Conservation (phyloP, 1,139 yeast species). For the Blastobotrys persicus region DNA sequence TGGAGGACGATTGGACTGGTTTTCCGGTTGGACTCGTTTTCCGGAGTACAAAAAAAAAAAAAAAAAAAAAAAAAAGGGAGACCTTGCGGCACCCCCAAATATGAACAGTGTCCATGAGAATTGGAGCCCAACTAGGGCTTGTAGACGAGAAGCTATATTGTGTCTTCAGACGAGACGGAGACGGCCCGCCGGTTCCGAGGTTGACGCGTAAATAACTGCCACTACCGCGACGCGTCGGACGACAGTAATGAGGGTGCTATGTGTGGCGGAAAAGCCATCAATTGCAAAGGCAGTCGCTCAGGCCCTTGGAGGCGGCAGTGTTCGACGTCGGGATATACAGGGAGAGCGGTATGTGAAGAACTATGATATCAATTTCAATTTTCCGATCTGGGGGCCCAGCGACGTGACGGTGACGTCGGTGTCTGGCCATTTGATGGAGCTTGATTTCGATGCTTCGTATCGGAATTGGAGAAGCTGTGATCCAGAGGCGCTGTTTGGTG, state of each 20-base stretch:
- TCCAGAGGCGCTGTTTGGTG: slow-evolving; percentile 66
- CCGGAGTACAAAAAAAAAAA: too few species aligned
- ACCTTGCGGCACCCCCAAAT: too few species aligned
- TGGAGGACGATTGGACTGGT: too few species aligned
- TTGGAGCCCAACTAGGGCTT: too few species aligned
- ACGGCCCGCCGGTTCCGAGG: too few species aligned
- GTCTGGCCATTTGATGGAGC: slow-evolving; percentile 71
- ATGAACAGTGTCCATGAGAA: too few species aligned
- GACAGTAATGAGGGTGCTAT: slow-evolving; percentile 61
- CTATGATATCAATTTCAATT: slow-evolving; percentile 70
- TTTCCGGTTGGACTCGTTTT: too few species aligned
- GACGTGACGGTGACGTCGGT: slow-evolving; percentile 91
- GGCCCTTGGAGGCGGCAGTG: slow-evolving; percentile 72
- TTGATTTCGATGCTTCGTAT: slow-evolving; percentile 59
- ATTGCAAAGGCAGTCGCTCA: slow-evolving; percentile 83
- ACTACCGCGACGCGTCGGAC: slow-evolving; percentile 2
- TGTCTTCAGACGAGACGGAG: too few species aligned
- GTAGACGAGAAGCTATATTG: too few species aligned
- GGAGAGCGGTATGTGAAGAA: slow-evolving; percentile 68
- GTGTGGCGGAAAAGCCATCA: slow-evolving; percentile 97
- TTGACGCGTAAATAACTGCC: background rate
- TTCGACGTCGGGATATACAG: slow-evolving; percentile 33
- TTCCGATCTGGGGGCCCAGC: slow-evolving; percentile 61
- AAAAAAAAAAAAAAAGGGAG: too few species aligned
- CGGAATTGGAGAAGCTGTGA: slow-evolving; percentile 64